Evolutionary conservation across 768 basidiomycete species (phyloP).

Genomic region (Naganishia kalamii): DNA sequence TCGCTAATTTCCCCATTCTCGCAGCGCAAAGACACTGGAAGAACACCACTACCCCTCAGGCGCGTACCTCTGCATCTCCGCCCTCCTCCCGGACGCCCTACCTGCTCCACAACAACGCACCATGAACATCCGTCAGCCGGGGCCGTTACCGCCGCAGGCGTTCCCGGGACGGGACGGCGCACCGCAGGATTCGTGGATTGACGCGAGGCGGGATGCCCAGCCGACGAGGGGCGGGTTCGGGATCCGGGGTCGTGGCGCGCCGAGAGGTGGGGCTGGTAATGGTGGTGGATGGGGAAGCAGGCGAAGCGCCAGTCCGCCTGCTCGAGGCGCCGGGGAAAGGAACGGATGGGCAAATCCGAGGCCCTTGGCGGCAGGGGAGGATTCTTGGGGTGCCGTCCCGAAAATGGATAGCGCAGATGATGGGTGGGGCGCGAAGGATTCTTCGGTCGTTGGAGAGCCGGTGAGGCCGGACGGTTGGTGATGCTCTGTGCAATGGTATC

Average conservation of each 20-base stretch:
- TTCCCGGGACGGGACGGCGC: neutral
- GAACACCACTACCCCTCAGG: neutral
- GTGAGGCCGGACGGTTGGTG: too few relatives aligned
- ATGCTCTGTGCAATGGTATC: too few relatives aligned
- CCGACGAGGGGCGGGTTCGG: neutral
- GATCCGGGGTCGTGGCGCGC: neutral
- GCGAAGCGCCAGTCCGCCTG: too few relatives aligned
- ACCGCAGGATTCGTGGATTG: neutral
- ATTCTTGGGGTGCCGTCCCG: too few relatives aligned
- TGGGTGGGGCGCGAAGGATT: too few relatives aligned
- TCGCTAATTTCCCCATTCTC: neutral
- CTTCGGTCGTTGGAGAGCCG: too few relatives aligned
- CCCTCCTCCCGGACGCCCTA: neutral
- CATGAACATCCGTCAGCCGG: neutral
- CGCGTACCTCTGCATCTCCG: constrained; percentile 10
- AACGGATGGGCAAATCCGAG: too few relatives aligned
- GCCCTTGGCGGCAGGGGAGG: too few relatives aligned
- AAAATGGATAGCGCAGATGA: too few relatives aligned
- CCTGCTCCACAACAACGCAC: neutral
- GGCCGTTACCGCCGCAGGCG: too few relatives aligned
- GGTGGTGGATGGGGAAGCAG: too few relatives aligned
- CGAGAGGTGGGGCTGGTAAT: neutral
- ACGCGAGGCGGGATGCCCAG: neutral
- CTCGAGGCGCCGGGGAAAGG: too few relatives aligned
- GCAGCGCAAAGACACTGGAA: constrained; percentile 10